Evolutionary conservation across 2,329 filamentous ascomycete species (phyloP).

Genomic region (Ceratocystis alfenasii): DNA sequence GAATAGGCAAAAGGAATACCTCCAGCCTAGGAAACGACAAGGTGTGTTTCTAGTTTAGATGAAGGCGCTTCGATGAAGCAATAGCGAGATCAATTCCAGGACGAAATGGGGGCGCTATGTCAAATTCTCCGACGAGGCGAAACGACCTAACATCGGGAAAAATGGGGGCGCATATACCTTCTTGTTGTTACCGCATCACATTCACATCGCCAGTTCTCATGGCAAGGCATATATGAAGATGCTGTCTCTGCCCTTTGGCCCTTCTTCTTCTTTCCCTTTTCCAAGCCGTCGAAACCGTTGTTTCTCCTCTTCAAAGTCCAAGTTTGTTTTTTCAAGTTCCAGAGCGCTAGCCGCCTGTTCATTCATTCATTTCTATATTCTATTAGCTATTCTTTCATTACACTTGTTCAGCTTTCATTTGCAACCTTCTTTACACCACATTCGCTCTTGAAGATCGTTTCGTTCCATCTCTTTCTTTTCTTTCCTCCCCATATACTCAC

Average conservation of each 20-base stretch:
- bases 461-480: conserved; percentile 18
- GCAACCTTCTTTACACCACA: conserved; percentile 1
- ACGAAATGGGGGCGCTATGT: background rate
- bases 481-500: conserved; percentile 18
- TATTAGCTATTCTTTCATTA: conserved; percentile 5
- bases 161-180: background rate
- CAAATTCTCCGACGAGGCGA: conserved; percentile 14
- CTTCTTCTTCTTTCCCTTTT: conserved; percentile 3
- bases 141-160: conserved; percentile 2
- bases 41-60: conserved; percentile 12
- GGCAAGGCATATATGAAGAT: background rate
- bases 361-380: conserved; percentile 18
- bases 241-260: background rate
- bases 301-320: conserved; percentile 8
- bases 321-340: conserved; percentile 13
- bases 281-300: background rate
- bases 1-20: background rate
- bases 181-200: background rate
- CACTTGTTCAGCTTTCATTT: background rate
- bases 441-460: conserved; percentile 20
- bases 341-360: conserved; percentile 22
- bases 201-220: background rate
- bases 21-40: background rate
- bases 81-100: conserved; percentile 14
- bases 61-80: conserved; percentile 14